These are phyloP conservation scores for Keqinozyma sinolaborantium DNA, from an alignment of 1,139 yeast species.

Conservation along the genomic window DNA sequence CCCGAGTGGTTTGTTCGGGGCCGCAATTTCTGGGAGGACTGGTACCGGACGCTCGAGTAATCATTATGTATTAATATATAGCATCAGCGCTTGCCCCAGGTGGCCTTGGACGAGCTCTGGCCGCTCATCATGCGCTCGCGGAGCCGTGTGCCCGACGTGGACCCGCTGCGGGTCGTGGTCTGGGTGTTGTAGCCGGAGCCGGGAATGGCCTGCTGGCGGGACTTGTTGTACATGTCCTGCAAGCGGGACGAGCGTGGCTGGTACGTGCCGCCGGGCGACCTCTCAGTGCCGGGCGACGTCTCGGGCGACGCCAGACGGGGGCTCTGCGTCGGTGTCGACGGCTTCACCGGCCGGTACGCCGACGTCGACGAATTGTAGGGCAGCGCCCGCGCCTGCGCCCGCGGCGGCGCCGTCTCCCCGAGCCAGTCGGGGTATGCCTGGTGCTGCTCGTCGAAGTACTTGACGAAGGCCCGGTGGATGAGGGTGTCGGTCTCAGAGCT, in stretches of 20 bases:
- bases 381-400: constrained; percentile 2
- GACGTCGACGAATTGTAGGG: constrained; percentile 2
- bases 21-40: constrained; percentile 59
- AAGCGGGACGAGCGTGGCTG: constrained; percentile 36
- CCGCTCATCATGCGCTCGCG: constrained; percentile 35
- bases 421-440: constrained; percentile 46
- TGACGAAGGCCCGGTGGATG: constrained; percentile 44
- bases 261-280: no score
- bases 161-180: constrained; percentile 23
- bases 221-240: constrained; percentile 41
- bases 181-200: constrained; percentile 31
- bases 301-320: constrained; percentile 9
- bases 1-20: constrained; percentile 72
- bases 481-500: constrained; percentile 35
- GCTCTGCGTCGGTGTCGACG: constrained; percentile 1
- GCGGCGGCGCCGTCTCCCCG: constrained; percentile 20
- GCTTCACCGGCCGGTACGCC: constrained; percentile 7
- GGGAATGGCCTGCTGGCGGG: constrained; percentile 40
- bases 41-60: no score
- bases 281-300: constrained; percentile 5
- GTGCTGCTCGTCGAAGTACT: constrained; percentile 29
- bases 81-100: no score
- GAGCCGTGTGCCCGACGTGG: constrained; percentile 30
- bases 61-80: no score
- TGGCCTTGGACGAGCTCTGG: constrained; percentile 1